Base-by-base conservation (phyloP, 768 basidiomycete genomes). In the Lentinula guzmanii region DNA sequence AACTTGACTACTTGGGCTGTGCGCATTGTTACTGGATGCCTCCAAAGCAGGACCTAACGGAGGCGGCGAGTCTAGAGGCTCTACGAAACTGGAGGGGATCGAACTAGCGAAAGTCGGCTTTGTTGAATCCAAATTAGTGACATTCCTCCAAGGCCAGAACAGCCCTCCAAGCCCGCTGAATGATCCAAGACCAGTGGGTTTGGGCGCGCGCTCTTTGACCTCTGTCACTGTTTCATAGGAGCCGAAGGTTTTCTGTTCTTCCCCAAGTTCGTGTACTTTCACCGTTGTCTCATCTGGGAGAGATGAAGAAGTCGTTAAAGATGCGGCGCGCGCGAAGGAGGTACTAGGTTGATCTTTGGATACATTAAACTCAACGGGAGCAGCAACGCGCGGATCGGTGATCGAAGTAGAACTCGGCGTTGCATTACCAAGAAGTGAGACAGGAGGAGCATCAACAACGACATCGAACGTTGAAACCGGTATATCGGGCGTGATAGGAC, bases 71-170 rank as follows among this genome's bases (percentile, higher is more conserved):
- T 33, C 39, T 6, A 5, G 24, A 33, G 41, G 10, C 2, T 56
- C 39, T 4, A n/a, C 39, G 0, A 21, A 33, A 37, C 24, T 37
- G 15, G 41, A 56, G 5, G 24, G 2, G 24, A 18, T 43, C 5
- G 39, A 16, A 13, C 33, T 56, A 3, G 55, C 43, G 6, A 56
- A 31, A 31, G 55, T 9, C 3, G 41, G 33, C 6, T 43, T 42
- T 11, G 16, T n/a, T 18, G 37, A 4, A 5, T 24, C 21, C 13
- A 16, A 37, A 31, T 10, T 41, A 13, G 39, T 16, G 3, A 18
- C 10, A n/a, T 43, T 56, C 24, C 41, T 56, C 55, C 55, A 42
- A 39, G 53, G 53, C 55, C 55, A 56, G 15, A 56, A 56, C 18
- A 56, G 16, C 21, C 39, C 55, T 56, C 55, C 55, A 15, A 56